Base-by-base conservation (phyloP, 108 stramenopile genomes). In the Cyclotella choctawhatcheeana region DNA sequence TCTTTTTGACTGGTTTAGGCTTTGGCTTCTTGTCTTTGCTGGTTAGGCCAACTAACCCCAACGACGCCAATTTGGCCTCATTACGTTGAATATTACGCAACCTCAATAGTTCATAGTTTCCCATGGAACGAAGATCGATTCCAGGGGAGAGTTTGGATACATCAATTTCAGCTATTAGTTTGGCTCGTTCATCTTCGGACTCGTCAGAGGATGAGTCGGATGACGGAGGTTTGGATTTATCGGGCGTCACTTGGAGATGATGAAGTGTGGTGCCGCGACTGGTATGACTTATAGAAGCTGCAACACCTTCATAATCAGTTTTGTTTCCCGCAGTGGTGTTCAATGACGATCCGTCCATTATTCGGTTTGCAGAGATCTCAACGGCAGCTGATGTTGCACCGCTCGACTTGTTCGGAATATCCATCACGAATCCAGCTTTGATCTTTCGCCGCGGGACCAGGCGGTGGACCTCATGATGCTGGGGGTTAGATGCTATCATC, bases 11-110 rank as follows among this genome's bases (percentile, higher is more conserved):
- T 25, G 45, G 14, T 34, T 3, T n/a, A 35, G 32, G 20, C 53
- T 13, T 30, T 20, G 5, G 4, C 20, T 3, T 7, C 20, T 20
- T 2, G 7, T 37, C 16, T 18, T 58, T 58, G 16, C 25, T 29
- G 22, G 26, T 33, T 24, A 31, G 17, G 51, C 50, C 48, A 26
- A 60, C 17, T 51, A 71, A 53, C 6, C 70, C 70, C 47, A 71
- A 48, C 0, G 37, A 29, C 6, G 58, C 60, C 48, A 71, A 32
- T 22, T 58, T 71, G 32, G 66, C 66, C 22, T 76, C 74, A 52
- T 76, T 76, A 0, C 74, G 24, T 54, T 76, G 58, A 32, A 76
- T 76, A 13, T 76, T 76, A 12, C 66, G 22, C 34, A 76, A 60
- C n/a, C 74, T 32, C 31, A 76, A 60, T 25, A 76, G 53, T 52